Conservation (phyloP, 768 basidiomycete genomes). For the Cantharellus cinnabarinus region DNA sequence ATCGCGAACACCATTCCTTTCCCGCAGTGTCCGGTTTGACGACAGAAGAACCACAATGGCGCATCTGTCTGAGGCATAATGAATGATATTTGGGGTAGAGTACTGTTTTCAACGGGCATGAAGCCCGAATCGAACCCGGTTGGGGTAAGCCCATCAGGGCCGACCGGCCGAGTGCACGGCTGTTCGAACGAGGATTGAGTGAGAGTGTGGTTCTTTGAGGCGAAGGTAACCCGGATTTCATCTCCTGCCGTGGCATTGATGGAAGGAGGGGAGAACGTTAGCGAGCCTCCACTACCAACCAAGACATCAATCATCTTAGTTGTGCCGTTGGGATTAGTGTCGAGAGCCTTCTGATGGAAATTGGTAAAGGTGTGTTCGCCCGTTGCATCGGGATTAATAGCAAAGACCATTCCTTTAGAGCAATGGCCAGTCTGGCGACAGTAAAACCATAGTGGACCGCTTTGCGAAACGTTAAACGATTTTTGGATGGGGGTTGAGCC, state of each 20-base stretch:
- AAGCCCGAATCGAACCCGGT: constrained; percentile 8
- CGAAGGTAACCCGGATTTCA: constrained; percentile 2
- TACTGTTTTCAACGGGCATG: constrained; percentile 3
- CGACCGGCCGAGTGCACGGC: constrained; percentile 10
- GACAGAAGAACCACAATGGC: constrained; percentile 3
- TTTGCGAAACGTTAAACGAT: constrained; percentile 3
- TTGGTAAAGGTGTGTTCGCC: constrained; percentile 27
- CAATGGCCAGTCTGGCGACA: constrained; percentile 6
- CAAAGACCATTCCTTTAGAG: constrained; percentile 38
- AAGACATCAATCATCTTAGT: constrained; percentile 6
- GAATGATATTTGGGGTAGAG: constrained; percentile 1
- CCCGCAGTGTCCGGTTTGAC: constrained; percentile 6
- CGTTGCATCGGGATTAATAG: constrained; percentile 28
- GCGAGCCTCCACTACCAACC: constrained; percentile 4
- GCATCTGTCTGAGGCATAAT: constrained; percentile 6
- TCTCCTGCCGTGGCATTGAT: constrained; percentile 5
- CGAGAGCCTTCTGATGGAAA: constrained; percentile 21
- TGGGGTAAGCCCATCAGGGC: not conserved
- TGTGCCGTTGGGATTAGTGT: constrained; percentile 6
- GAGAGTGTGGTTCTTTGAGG: not conserved
- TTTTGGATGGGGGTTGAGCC: not conserved
- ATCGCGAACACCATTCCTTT: constrained; percentile 10
- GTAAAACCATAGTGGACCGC: constrained; percentile 8
- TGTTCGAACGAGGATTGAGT: constrained; percentile 1
- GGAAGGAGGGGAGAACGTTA: constrained; percentile 3